Evolutionary conservation across 2,329 filamentous ascomycete genomes (phyloP).

Genomic region (Fusarium mangiferae): DNA sequence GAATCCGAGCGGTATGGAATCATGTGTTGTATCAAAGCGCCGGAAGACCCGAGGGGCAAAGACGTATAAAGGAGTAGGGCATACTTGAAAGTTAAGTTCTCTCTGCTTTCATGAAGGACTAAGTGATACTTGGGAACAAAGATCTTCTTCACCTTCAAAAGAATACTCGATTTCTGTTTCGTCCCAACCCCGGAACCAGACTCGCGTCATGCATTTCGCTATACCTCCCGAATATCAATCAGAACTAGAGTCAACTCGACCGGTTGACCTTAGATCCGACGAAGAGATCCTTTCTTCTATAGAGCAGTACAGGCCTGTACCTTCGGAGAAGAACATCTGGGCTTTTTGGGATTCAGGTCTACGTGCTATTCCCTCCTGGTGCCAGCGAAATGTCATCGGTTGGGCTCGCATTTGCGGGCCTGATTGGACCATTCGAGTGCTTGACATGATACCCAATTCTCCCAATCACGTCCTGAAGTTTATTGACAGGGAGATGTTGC

Average conservation of each 20-base stretch:
- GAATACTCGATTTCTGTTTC: too few relatives aligned
- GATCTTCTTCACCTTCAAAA: rapidly evolving
- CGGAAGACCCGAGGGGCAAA: rapidly evolving
- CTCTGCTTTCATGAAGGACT: too few relatives aligned
- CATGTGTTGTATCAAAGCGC: not conserved
- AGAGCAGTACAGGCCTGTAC: not conserved
- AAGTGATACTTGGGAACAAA: rapidly evolving
- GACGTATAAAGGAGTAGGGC: not conserved
- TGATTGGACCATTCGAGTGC: not conserved
- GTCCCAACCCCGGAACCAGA: too few relatives aligned
- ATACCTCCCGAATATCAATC: not conserved
- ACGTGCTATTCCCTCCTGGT: not conserved
- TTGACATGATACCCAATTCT: not conserved
- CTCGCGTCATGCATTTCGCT: not conserved
- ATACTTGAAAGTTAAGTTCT: too few relatives aligned
- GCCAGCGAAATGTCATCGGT: not conserved
- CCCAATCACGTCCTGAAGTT: not conserved
- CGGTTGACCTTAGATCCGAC: rapidly evolving
- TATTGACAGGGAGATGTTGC: not conserved
- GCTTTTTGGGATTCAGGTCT: not conserved
- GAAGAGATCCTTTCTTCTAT: not conserved
- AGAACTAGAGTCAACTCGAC: not conserved
- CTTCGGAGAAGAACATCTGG: not conserved
- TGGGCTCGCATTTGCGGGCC: not conserved
- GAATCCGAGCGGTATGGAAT: not conserved